A percentile compares a stretch with the other conserved stretches of the same genome.
Evolutionary conservation across 768 basidiomycete genomes (phyloP).

Genomic region (Pisolithus albus): DNA sequence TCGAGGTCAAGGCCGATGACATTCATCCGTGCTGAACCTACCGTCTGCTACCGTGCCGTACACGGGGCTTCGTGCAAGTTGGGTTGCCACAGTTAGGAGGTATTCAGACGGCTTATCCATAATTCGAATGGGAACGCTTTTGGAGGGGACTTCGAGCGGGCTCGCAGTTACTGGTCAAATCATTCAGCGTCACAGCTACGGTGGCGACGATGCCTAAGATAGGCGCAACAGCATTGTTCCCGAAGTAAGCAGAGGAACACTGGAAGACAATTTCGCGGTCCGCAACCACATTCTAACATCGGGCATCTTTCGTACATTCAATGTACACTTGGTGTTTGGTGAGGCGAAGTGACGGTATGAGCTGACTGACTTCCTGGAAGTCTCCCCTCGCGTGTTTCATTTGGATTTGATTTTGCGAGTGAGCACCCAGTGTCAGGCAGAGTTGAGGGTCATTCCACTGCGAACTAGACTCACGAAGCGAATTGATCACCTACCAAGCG

Average conservation of each 20-base stretch:
- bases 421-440: too few species aligned
- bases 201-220: not conserved
- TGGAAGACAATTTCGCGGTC: too few species aligned
- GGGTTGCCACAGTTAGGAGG: conserved; percentile 18
- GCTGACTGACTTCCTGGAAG: conserved; percentile 14
- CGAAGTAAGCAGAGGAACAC: not conserved
- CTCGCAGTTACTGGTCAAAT: not conserved
- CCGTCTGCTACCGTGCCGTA: conserved; percentile 1
- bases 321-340: conserved; percentile 16
- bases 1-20: not conserved
- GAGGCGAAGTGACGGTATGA: conserved; percentile 14
- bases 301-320: conserved; percentile 4
- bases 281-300: too few species aligned
- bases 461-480: too few species aligned
- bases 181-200: conserved; percentile 3
- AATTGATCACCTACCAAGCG: too few species aligned
- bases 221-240: too few species aligned
- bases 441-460: too few species aligned
- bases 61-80: conserved; percentile 1
- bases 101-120: conserved; percentile 9
- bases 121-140: conserved; percentile 6
- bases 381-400: conserved; percentile 14
- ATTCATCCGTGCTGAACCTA: conserved; percentile 1
- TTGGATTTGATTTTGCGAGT: not conserved
- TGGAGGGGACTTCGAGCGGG: not conserved